Base-by-base conservation (phyloP, 2,329 filamentous ascomycete species). In the Calonectria henricotiae region DNA sequence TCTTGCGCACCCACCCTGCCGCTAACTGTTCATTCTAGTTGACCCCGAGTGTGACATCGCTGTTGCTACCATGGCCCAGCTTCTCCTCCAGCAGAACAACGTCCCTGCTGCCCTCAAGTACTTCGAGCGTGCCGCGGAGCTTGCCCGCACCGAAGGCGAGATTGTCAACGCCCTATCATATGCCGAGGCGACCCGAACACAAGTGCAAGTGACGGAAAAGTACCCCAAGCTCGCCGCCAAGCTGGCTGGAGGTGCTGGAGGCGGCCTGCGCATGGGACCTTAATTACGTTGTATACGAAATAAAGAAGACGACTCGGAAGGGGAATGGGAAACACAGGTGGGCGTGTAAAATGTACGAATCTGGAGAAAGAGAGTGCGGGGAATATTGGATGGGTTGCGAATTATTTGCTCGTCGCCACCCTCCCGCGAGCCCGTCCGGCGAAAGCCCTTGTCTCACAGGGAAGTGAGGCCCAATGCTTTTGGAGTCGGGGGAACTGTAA, bases 1-100 rank as follows among this genome's bases (percentile, higher is more conserved):
- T 11, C n/a, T 39, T 71, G 8, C 60, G 30, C 65, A 35, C 20
- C 25, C 43, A 51, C 67, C 13, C 54, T 23, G 8, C 25, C 58
- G 11, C 85, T 87, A 79, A 87, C 75, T 6, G 65, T 17, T 13
- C 17, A 30, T 46, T 77, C 27, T 32, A 98, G 95, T 99, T 82
- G 96, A 99, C 79, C 96, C 96, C 30, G 96, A 99, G 83, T 99
- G 96, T 81, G 96, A 99, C 79, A 99, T 99, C 80, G 96, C 96
- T 47, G 96, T 99, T 47, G 96, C 96, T 64, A 99, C 96, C 65
- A 98, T 99, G 94, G 96, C 96, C 12, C 96, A 99, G 84, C 90
- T 99, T 47, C 91, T 99, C 63, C 90, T 99, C 41, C 96, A 99
- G 83, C 96, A 98, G 87, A 96, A 96, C 83, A 98, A 98, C 86